Base-by-base conservation (phyloP, 192 early-diverging fungal genomes). In the Phycomyces nitens region DNA sequence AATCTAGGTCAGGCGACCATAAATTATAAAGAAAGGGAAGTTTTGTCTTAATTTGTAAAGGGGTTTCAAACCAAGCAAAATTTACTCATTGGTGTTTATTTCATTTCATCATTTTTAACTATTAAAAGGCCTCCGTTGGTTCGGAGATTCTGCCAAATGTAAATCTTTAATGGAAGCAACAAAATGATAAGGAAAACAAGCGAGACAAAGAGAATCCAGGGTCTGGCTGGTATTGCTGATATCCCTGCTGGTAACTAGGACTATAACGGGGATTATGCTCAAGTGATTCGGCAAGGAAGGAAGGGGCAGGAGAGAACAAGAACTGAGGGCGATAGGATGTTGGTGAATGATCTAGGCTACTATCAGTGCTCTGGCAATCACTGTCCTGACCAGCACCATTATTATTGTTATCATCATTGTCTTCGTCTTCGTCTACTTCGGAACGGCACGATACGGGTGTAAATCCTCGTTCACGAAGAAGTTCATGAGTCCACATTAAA, bases 401-500 rank as follows among this genome's bases (percentile, higher is more conserved):
- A 0, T n/a, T 43, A 39, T 43, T n/a, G 7, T 22, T 39, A 23
- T 42, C 34, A 1, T 27, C 49, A 24, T 63, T 15, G 11, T 53
- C 53, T 24, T 55, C 62, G 8, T 64, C 52, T 27, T 54, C 53
- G n/a, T 64, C 34, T 4, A 20, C 21, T 21, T 54, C 39, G 11
- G 39, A 54, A 8, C 54, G 41, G 23, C 62, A 64, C 21, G 68
- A 51, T 1, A 53, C 15, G 18, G 68, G 68, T 24, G 23, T n/a
- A 26, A 50, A 69, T 9, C 68, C 68, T 51, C 47, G 59, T 26
- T 69, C 60, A 24, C 52, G 38, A 14, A 69, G 21, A 12, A 61
- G 34, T 38, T 61, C 52, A 8, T 69, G 68, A 15, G 60, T 69
- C 54, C 54, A 69, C 38, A 63, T 44, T 39, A 69, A 60, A 39